Base-by-base conservation (phyloP, 176 grass and related monocot species). In the Oryza punctata region DNA sequence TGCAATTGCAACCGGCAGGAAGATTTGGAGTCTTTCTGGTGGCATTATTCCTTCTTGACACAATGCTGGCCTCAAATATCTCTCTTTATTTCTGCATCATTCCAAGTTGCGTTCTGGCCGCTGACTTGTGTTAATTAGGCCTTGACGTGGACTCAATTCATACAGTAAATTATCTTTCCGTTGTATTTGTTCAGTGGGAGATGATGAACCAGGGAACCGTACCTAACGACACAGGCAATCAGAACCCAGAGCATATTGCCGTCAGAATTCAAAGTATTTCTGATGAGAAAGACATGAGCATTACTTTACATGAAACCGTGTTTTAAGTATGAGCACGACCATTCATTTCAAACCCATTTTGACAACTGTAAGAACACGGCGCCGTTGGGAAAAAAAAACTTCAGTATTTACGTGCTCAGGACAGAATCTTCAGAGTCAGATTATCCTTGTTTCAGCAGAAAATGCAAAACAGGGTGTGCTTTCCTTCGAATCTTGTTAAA, bases 91-190 rank as follows among this genome's bases (percentile, higher is more conserved):
- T 82, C 50, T 79, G 84, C 63, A 84, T 87, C 37, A 82, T 87
- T 75, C 84, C 45, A 83, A 70, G 49, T 70, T 87, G 80, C 80
- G 64, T 84, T 83, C 68, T 75, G 63, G 10, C 14, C 46, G 75
- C 78, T 90, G 89, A 87, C 80, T 67, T 87, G 25, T 79, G 70
- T 74, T 72, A 30, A 82, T 59, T 83, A 79, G 60, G 63, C 81
- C 89, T 75, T 90, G 89, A 90, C 78, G 63, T 87, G 18, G 88
- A 90, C 79, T 78, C 47, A 75, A 73, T 75, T 75, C 50, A 83
- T 80, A 75, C 80, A 83, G 69, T 79, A 74, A 52, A 10, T 54
- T n/a, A 78, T 89, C 72, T 54, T 71, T 72, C 45, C 14, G n/a
- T 52, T 73, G 59, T 86, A 78, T 82, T 82, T 63, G 75, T 78